Percentiles rank a stretch among this genome's conserved stretches.
phyloP scores from a whole-genome alignment of 257 asterid species.

The Prunella vulgaris region DNA sequence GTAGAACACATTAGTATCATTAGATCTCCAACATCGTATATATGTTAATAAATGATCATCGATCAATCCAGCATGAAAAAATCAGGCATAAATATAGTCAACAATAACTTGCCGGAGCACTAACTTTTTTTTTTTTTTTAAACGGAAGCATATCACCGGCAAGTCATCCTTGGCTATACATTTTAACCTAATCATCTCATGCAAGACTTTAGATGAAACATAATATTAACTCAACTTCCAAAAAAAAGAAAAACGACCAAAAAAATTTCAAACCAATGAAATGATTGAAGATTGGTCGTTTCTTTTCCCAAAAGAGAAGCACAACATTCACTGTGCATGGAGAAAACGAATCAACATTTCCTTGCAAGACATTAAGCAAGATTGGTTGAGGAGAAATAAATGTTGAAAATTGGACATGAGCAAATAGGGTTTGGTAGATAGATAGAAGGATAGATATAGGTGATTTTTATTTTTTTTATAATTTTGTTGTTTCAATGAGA shows the following conservation, averaged over 20 bases:
- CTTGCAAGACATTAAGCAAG: not conserved
- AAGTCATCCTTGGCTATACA: conserved; percentile 95
- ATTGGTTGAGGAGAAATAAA: conserved; percentile 19
- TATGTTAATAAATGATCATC: conserved; percentile 21
- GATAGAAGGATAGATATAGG: not conserved
- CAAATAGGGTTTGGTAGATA: conserved; percentile 10
- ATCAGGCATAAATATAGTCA: conserved; percentile 56
- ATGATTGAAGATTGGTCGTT: not conserved
- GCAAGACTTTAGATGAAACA: conserved; percentile 57
- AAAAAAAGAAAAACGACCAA: not conserved
- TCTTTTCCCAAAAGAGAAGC: conserved; percentile 21
- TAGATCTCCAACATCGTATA: too few relatives aligned
- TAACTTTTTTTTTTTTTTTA: too few relatives aligned
- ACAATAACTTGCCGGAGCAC: conserved; percentile 48
- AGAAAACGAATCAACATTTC: not conserved
- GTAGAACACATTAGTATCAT: too few relatives aligned
- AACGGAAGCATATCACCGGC: conserved; percentile 41
- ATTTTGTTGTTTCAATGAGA: not conserved
- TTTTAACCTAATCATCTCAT: conserved; percentile 48
- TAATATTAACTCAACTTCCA: not conserved
- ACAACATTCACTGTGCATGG: conserved; percentile 11
- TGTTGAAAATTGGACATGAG: conserved; percentile 1
- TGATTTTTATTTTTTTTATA: not conserved
- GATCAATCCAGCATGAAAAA: conserved; percentile 54
- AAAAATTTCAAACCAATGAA: too few relatives aligned